Base-by-base conservation (phyloP, 2,329 filamentous ascomycete species). In the Aspergillus puulaauensis region DNA sequence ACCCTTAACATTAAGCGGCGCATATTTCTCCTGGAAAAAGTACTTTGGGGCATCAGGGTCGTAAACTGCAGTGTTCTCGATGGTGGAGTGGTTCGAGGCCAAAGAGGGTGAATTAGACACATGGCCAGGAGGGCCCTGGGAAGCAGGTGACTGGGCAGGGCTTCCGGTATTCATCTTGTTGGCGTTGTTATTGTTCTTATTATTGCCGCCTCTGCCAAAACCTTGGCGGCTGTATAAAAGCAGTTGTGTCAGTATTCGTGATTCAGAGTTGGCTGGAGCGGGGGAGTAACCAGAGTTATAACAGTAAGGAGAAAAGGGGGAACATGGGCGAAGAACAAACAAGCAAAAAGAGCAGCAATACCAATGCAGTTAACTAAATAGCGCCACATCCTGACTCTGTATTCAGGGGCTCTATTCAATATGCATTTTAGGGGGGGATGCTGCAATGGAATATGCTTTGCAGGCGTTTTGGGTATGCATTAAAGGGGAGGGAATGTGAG, bases 1-100 rank as follows among this genome's bases (percentile, higher is more conserved):
- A 59, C 93, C 93, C 80, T 93, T 96, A 70, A 97, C 93, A 64
- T 96, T 96, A 70, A 96, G 87, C 72, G 89, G 90, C 54, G 90
- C 88, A 59, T 80, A 80, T 66, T 79, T 80, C 69, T 81, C 79
- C 63, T 79, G 76, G 62, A 81, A 79, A 64, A 80, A 81, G 65
- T 79, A 80, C 64, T 80, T 81, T 35, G 75, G 73, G n/a, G 73
- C 68, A 63, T 75, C 72, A 56, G 78, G 74, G 35, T 75, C 73
- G 61, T 76, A 76, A 40, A 62, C 64, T 54, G 67, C 64, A 61
- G 71, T 64, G 61, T 68, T 74, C 52, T 78, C 75, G 37, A 73
- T 56, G 47, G 56, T 33, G 23, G 69, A 70, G 37, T 72, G 62
- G 51, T 66, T 74, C 47, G 75, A 75, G 8, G 72, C 68, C 39